Evolutionary conservation across 768 basidiomycete genomes (phyloP).

Genomic region (Inosperma sp.): DNA sequence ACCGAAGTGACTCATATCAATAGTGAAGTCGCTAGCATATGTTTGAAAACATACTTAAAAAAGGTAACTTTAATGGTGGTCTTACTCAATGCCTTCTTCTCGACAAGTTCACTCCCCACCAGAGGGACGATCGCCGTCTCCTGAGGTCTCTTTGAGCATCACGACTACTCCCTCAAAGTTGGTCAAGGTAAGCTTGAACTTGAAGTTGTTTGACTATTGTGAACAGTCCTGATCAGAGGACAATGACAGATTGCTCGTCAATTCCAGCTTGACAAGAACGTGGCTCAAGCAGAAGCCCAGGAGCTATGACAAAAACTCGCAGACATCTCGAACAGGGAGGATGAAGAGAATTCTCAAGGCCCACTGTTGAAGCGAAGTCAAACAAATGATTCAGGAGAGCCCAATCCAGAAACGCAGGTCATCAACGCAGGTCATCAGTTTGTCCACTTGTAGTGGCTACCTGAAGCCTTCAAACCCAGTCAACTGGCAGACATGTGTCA

Average conservation of each 20-base stretch:
- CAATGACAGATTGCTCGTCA: neutral
- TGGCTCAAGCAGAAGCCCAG: neutral
- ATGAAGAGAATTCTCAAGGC: neutral
- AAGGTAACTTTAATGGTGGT: no score
- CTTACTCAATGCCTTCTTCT: no score
- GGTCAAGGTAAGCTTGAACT: conserved; percentile 6
- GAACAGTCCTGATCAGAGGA: neutral
- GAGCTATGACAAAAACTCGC: conserved; percentile 1
- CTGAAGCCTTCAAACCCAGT: no score
- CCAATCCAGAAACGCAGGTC: neutral
- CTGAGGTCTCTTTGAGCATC: neutral
- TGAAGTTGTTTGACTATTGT: neutral
- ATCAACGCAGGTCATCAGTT: conserved; percentile 4
- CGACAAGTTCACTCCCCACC: no score
- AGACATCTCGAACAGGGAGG: neutral
- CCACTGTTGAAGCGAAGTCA: neutral
- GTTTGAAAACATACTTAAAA: no score
- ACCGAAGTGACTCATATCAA: no score
- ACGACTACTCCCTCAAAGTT: neutral
- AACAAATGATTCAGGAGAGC: neutral
- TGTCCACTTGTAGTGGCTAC: no score
- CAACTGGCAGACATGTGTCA: no score
- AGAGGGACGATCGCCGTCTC: no score
- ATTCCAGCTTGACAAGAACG: conserved; percentile 1
- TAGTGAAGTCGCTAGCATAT: no score